These are phyloP conservation scores for Trichophyton rubrum DNA, from an alignment of 2,329 filamentous ascomycete species.

Conservation along the genomic window DNA sequence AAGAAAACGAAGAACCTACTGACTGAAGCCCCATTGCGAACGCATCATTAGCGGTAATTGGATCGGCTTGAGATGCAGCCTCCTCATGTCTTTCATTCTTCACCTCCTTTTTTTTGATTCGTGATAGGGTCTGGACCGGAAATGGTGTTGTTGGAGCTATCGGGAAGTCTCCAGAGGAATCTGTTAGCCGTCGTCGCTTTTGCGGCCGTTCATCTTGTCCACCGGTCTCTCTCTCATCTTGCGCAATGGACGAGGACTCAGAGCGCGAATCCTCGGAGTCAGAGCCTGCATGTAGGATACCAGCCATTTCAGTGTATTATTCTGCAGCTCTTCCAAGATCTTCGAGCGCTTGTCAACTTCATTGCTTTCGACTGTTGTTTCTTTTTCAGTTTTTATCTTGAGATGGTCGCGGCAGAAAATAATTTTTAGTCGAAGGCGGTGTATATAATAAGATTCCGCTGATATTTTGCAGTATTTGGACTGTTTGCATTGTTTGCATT, in stretches of 20 bases:
- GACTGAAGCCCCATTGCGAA: conserved; percentile 32
- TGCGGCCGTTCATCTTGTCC: conserved; percentile 20
- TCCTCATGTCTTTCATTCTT: conserved; percentile 8
- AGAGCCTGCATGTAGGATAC: background rate
- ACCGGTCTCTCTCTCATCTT: background rate
- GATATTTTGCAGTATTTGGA: background rate
- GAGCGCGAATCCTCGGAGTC: background rate
- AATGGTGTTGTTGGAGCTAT: conserved; percentile 15
- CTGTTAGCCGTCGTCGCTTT: conserved; percentile 30
- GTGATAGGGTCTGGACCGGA: conserved; percentile 28
- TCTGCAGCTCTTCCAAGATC: background rate
- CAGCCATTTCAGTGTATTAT: background rate
- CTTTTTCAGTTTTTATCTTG: background rate
- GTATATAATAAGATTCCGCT: background rate
- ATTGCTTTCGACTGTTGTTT: background rate
- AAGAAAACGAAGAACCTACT: conserved; percentile 47
- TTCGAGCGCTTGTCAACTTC: background rate
- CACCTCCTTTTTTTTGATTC: conserved; percentile 30
- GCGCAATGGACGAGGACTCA: background rate
- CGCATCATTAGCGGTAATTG: conserved; percentile 30
- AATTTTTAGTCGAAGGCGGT: background rate
- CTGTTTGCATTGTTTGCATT: background rate
- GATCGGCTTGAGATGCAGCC: conserved; percentile 19
- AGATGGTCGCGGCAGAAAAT: background rate
- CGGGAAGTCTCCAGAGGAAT: conserved; percentile 23